Base-by-base conservation (phyloP, 2,329 filamentous ascomycete genomes). In the Escovopsis sp. region DNA sequence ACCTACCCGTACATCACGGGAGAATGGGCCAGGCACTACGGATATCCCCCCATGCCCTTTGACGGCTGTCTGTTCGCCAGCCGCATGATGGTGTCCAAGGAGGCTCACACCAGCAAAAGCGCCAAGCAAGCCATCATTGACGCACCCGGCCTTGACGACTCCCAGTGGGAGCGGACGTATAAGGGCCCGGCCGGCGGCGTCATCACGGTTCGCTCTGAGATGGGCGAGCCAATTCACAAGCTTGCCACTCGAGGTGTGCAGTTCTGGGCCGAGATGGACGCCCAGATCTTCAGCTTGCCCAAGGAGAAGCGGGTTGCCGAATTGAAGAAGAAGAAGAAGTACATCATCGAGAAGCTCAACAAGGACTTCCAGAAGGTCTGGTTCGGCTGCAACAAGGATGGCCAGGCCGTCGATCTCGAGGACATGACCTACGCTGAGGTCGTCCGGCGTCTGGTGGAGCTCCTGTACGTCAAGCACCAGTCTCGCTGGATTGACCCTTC, bases 161-260 rank as follows among this genome's bases (percentile, higher is more conserved):
- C 57, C 41, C 70, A 88, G 45, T 94, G 87, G 87, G 86, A 94
- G 61, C 78, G 87, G 62, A 92, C 85, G 5, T 94, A 94, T 66
- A 85, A 88, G 63, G 84, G 83, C 14, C 70, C 86, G 18, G 81
- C 87, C 38, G 90, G 90, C 49, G 90, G 90, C 55, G 76, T 98
- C 43, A 88, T 98, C 49, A 98, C 90, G 19, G 90, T 98, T 33
- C 76, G 86, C 44, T 98, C 90, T 1, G 90, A 98, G 62, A 98
- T 98, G 92, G 92, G 90, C 31, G 90, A 98, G 67, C 92, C 90
- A 5, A 98, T 98, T 42, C 90, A 98, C 68, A 98, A 98, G 66
- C 74, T 98, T 40, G 92, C 90, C 13, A 98, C 90, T 33, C 81
- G 92, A 39, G 90, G 90, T 71, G 87, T 98, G 33, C 68, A 75